A percentile compares a stretch with the other conserved stretches of the same genome.
phyloP scores from a whole-genome alignment of 768 basidiomycete species.

The Russula vinacea region DNA sequence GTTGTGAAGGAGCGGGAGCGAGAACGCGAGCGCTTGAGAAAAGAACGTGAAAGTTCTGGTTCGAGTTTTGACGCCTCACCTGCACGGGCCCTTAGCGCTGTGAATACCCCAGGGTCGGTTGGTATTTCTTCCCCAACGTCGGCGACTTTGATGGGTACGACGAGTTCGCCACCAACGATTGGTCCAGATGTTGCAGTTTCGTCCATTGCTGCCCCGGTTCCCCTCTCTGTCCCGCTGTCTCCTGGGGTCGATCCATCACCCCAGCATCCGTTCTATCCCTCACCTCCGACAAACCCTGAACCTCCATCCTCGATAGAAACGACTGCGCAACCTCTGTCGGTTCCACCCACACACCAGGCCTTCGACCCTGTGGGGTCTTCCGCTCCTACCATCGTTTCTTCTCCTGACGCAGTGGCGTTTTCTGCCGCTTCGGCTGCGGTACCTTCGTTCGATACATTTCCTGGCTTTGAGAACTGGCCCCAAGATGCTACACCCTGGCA shows the following conservation, averaged over 20 bases:
- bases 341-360: constrained; percentile 12
- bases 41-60: constrained; percentile 54
- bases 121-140: constrained; percentile 20
- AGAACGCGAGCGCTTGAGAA: constrained; percentile 69
- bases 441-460: constrained; percentile 37
- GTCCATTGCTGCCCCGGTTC: constrained; percentile 23
- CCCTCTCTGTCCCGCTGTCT: constrained; percentile 32
- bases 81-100: constrained; percentile 14
- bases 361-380: constrained; percentile 15
- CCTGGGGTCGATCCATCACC: constrained; percentile 30
- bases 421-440: constrained; percentile 30
- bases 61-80: constrained; percentile 23
- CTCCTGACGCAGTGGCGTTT: constrained; percentile 26
- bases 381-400: constrained; percentile 9
- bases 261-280: constrained; percentile 52
- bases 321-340: constrained; percentile 2
- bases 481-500: constrained; percentile 28
- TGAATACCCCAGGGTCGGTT: constrained; percentile 24
- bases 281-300: constrained; percentile 48
- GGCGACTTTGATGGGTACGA: constrained; percentile 20
- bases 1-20: constrained; percentile 73
- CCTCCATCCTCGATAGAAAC: constrained; percentile 14
- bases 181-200: constrained; percentile 12
- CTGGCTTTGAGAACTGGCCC: constrained; percentile 46
- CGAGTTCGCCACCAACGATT: constrained; percentile 16